Percentiles rank a stretch among this genome's conserved stretches.
phyloP scores from a whole-genome alignment of 2,329 filamentous ascomycete genomes.

The Graphilbum sp. region DNA sequence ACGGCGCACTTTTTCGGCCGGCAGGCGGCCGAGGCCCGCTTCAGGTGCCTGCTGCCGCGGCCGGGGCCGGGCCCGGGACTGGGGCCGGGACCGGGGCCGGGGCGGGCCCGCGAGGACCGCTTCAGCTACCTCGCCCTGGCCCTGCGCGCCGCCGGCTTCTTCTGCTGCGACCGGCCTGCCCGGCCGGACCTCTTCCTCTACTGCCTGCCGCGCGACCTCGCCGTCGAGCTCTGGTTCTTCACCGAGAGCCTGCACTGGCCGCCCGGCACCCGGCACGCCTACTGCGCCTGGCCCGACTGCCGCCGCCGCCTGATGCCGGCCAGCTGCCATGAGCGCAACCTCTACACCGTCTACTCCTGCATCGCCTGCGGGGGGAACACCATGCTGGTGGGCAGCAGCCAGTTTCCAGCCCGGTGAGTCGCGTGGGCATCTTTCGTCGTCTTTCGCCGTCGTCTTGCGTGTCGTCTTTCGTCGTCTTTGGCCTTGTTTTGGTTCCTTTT shows the following conservation, averaged over 20 bases:
- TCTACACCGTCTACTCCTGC: not conserved
- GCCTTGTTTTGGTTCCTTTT: too few relatives aligned
- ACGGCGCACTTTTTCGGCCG: too few relatives aligned
- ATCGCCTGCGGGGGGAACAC: constrained; percentile 4
- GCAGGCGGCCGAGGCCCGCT: too few relatives aligned
- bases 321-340: not conserved
- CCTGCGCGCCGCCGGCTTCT: not conserved
- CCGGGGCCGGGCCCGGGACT: too few relatives aligned
- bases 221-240: constrained; percentile 1
- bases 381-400: too few relatives aligned
- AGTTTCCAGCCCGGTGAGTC: too few relatives aligned
- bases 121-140: constrained; percentile 2
- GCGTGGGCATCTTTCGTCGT: not conserved
- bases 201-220: constrained; percentile 1
- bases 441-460: too few relatives aligned
- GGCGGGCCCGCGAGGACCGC: too few relatives aligned
- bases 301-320: not conserved
- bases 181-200: not conserved
- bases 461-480: too few relatives aligned
- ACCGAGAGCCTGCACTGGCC: constrained; percentile 1
- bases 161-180: constrained; percentile 4
- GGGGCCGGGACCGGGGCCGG: too few relatives aligned
- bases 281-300: constrained; percentile 9
- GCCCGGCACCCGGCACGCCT: not conserved
- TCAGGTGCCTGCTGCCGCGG: too few relatives aligned